A percentile compares a stretch with the other conserved stretches of the same genome.
phyloP scores from a whole-genome alignment of 495 filamentous ascomycete genomes.

The Aeminium ludgeri region DNA sequence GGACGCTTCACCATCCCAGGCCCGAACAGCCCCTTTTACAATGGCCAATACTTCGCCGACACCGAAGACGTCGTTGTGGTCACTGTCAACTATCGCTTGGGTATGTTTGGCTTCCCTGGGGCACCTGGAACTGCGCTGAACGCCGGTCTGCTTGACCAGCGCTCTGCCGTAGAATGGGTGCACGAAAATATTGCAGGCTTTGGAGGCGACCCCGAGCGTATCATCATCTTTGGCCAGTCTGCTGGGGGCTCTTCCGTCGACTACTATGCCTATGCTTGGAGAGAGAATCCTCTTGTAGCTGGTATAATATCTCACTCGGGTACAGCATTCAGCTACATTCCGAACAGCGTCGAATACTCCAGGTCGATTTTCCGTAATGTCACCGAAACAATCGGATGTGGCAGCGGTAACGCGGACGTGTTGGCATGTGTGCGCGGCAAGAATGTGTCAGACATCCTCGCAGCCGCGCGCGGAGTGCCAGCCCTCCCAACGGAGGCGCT shows the following conservation, averaged over 20 bases:
- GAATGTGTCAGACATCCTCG: slow-evolving; percentile 19
- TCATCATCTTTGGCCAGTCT: slow-evolving; percentile 6
- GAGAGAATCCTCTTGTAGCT: slow-evolving; percentile 3
- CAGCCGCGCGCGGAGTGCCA: slow-evolving; percentile 1
- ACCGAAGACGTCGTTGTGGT: slow-evolving; percentile 22
- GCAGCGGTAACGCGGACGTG: slow-evolving; percentile 7
- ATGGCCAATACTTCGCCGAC: slow-evolving; percentile 26
- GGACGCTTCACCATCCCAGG: slow-evolving; percentile 23
- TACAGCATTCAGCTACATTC: slow-evolving; percentile 1
- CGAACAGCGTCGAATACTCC: background rate
- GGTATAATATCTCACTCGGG: slow-evolving; percentile 7
- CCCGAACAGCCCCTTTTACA: slow-evolving; percentile 27
- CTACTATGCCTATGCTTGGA: slow-evolving; percentile 6
- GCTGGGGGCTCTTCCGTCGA: slow-evolving; percentile 4
- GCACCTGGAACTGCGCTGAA: slow-evolving; percentile 27
- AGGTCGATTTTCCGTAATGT: slow-evolving; percentile 1
- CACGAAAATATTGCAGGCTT: slow-evolving; percentile 42
- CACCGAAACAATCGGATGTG: slow-evolving; percentile 1
- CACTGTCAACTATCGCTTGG: slow-evolving; percentile 33
- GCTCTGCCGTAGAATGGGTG: slow-evolving; percentile 36
- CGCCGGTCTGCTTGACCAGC: slow-evolving; percentile 30
- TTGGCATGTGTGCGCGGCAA: slow-evolving; percentile 31
- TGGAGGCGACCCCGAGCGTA: background rate
- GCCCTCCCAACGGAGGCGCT: background rate
- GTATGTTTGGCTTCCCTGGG: slow-evolving; percentile 35